Evolutionary conservation across 2,329 filamentous ascomycete genomes (phyloP).

Genomic region (Diplocarpon rosae): DNA sequence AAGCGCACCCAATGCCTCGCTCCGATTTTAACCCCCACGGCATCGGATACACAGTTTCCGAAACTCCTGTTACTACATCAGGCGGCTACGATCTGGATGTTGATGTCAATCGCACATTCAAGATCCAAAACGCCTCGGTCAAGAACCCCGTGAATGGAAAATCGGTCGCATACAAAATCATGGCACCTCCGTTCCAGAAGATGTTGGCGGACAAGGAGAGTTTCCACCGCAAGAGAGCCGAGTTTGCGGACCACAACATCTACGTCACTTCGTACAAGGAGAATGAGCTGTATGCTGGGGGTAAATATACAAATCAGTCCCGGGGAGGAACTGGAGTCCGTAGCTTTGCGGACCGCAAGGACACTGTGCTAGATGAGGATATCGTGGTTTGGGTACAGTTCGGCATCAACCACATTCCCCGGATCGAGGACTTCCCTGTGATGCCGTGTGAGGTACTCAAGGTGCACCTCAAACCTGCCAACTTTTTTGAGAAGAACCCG

Average conservation of each 20-base stretch:
- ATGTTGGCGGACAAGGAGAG: constrained; percentile 39
- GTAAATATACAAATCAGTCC: constrained; percentile 46
- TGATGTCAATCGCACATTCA: constrained; percentile 41
- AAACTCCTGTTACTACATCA: constrained; percentile 36
- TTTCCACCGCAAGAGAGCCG: constrained; percentile 38
- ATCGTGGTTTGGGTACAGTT: constrained; percentile 48
- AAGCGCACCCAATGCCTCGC: constrained; percentile 49
- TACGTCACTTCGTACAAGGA: constrained; percentile 45
- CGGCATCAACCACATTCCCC: constrained; percentile 52
- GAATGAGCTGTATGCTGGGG: constrained; percentile 40
- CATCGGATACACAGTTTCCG: constrained; percentile 37
- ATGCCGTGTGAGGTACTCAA: constrained; percentile 51
- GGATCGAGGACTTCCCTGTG: constrained; percentile 56
- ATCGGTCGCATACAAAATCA: constrained; percentile 44
- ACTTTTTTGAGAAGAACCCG: constrained; percentile 42
- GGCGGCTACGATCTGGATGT: constrained; percentile 37
- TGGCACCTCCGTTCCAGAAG: constrained; percentile 45
- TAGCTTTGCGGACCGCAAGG: constrained; percentile 40
- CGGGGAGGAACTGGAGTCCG: constrained; percentile 42
- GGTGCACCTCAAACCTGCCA: constrained; percentile 38
- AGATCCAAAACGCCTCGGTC: constrained; percentile 42
- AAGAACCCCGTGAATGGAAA: constrained; percentile 43
- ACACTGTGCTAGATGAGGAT: constrained; percentile 39
- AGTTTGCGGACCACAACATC: constrained; percentile 43
- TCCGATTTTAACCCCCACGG: constrained; percentile 41